Conservation (phyloP, 805 yeast genomes). For the Suhomyces canberraensis region DNA sequence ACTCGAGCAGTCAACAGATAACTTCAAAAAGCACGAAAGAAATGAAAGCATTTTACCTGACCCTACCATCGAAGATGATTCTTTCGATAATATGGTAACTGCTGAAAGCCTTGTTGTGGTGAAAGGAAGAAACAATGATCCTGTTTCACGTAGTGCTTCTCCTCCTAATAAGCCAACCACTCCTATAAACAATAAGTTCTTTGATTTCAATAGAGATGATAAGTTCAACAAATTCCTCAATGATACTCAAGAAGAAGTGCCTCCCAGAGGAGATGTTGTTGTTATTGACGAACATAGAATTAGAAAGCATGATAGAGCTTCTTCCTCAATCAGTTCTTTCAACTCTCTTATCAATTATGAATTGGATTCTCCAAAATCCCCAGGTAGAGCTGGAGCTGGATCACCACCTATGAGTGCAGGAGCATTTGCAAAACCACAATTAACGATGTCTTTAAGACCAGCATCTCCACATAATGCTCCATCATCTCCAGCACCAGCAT, state of each 20-base stretch:
- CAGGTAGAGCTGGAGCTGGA: not conserved
- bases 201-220: slow-evolving; percentile 8
- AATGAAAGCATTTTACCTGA: slow-evolving; percentile 9
- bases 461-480: not conserved
- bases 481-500: not conserved
- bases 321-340: slow-evolving; percentile 18
- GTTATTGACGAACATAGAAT: slow-evolving; percentile 12
- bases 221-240: slow-evolving; percentile 15
- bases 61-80: slow-evolving; percentile 11
- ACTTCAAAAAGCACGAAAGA: slow-evolving; percentile 1
- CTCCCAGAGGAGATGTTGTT: slow-evolving; percentile 22
- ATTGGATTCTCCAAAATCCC: slow-evolving; percentile 2
- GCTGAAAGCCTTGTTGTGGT: not conserved
- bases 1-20: not conserved
- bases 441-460: not conserved
- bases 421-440: not conserved
- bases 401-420: not conserved
- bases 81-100: not conserved
- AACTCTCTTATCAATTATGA: slow-evolving; percentile 10
- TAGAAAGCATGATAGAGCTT: slow-evolving; percentile 15
- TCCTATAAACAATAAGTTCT: slow-evolving; percentile 4
- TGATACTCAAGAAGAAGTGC: slow-evolving; percentile 20
- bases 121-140: not conserved
- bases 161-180: slow-evolving; percentile 4
- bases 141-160: not conserved